Percentiles rank a stretch among this genome's conserved stretches.
These are phyloP conservation scores for Emergomyces pasteurianus DNA, from an alignment of 2,329 filamentous ascomycete species.

Conservation along the genomic window DNA sequence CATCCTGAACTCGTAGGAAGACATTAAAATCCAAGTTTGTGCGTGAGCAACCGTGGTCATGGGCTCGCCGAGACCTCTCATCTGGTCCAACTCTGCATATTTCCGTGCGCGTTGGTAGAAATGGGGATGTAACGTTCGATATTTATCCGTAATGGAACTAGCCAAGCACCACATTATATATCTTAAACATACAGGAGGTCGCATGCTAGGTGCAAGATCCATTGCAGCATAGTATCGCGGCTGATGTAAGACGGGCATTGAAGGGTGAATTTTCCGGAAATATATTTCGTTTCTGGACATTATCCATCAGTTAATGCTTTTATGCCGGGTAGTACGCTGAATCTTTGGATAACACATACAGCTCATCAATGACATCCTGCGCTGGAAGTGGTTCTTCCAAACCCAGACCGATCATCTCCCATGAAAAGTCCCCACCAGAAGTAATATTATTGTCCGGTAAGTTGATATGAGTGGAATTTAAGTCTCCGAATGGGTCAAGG, in stretches of 20 bases:
- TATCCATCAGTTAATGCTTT: slow-evolving; percentile 12
- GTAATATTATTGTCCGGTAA: slow-evolving; percentile 14
- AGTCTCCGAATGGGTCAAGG: not conserved
- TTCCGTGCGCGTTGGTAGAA: slow-evolving; percentile 86
- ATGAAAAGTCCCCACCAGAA: slow-evolving; percentile 46
- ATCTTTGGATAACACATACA: slow-evolving; percentile 40
- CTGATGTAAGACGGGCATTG: slow-evolving; percentile 78
- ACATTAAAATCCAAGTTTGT: slow-evolving; percentile 70
- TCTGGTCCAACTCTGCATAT: slow-evolving; percentile 78
- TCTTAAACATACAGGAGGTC: slow-evolving; percentile 75
- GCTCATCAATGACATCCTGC: slow-evolving; percentile 69
- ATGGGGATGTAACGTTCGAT: slow-evolving; percentile 63
- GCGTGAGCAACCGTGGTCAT: slow-evolving; percentile 78
- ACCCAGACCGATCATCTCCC: slow-evolving; percentile 76
- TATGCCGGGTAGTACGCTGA: not conserved
- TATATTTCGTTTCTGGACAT: slow-evolving; percentile 60
- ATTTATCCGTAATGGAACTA: slow-evolving; percentile 76
- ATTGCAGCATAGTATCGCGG: slow-evolving; percentile 78
- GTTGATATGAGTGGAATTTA: slow-evolving; percentile 10
- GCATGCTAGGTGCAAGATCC: slow-evolving; percentile 74
- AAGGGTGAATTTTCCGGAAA: slow-evolving; percentile 82
- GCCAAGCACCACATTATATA: slow-evolving; percentile 96
- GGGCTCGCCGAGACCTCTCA: slow-evolving; percentile 82
- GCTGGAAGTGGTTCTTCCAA: slow-evolving; percentile 71
- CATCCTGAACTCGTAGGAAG: slow-evolving; percentile 86